Conservation (phyloP, 1,284 basidiomycete species). For the Puccinia coronata region DNA sequence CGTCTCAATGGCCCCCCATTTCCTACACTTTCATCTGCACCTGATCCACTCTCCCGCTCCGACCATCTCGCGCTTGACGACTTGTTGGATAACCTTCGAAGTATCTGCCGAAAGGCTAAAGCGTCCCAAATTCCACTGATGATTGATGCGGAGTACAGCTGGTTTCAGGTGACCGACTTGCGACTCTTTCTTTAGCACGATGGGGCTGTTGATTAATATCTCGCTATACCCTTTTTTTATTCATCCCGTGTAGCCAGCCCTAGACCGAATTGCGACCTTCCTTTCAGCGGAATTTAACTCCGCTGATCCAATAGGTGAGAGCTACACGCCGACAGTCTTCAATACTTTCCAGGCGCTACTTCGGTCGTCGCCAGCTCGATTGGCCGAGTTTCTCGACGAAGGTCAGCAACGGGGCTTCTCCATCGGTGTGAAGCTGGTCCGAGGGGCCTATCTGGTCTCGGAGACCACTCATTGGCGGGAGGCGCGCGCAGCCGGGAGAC, state of each 20-base stretch:
- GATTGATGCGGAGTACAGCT: conserved; percentile 49
- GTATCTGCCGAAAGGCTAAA: conserved; percentile 34
- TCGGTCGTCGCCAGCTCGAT: conserved; percentile 21
- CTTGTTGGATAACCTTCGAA: conserved; percentile 19
- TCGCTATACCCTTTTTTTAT: too few relatives aligned
- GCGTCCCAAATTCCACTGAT: conserved; percentile 27
- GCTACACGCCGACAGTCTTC: conserved; percentile 33
- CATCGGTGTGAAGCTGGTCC: conserved; percentile 40
- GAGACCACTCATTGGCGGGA: conserved; percentile 32
- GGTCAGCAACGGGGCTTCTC: conserved; percentile 19
- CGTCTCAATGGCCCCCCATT: conserved; percentile 3
- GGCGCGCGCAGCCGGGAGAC: not conserved
- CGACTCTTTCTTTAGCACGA: not conserved
- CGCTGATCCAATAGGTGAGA: not conserved
- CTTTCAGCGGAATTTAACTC: conserved; percentile 38
- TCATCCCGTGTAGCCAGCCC: conserved; percentile 17
- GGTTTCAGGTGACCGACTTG: conserved; percentile 36
- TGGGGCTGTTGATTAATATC: not conserved
- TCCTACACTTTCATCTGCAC: not conserved
- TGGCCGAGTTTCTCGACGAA: conserved; percentile 13
- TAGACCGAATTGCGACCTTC: conserved; percentile 40
- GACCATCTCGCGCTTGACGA: conserved; percentile 19
- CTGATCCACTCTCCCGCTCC: not conserved
- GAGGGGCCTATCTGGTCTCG: conserved; percentile 40
- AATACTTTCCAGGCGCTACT: conserved; percentile 45